Percentiles rank a stretch among this genome's conserved stretches.
Conservation (phyloP, 495 filamentous ascomycete genomes). For the Haplographium delicatum region DNA sequence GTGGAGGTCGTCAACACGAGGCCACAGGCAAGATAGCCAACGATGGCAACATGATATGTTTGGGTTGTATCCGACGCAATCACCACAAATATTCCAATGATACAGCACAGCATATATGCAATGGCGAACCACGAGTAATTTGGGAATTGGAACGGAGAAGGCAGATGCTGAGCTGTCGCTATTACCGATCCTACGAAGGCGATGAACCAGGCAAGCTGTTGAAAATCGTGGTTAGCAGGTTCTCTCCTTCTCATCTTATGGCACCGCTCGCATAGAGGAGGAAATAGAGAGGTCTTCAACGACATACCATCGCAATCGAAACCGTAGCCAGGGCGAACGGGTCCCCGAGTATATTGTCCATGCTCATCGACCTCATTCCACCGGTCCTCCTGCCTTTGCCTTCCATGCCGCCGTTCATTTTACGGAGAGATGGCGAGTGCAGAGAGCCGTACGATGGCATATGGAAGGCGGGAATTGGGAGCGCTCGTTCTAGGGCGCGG, state of each 20-base stretch:
- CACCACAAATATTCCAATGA: constrained; percentile 71
- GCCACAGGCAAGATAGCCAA: constrained; percentile 77
- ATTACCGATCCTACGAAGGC: constrained; percentile 82
- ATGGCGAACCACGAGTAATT: constrained; percentile 88
- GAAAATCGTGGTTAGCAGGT: no score
- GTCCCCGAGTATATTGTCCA: constrained; percentile 90
- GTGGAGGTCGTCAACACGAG: constrained; percentile 80
- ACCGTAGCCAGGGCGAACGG: constrained; percentile 94
- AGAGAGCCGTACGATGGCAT: constrained; percentile 73
- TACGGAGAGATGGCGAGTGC: constrained; percentile 68
- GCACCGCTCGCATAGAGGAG: no score
- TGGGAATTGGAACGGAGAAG: constrained; percentile 47
- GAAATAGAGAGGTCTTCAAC: neutral
- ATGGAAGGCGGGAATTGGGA: constrained; percentile 31
- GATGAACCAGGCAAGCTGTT: constrained; percentile 90
- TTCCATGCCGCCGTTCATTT: constrained; percentile 65
- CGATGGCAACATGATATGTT: constrained; percentile 88
- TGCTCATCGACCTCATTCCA: constrained; percentile 43
- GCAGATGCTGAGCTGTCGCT: constrained; percentile 51
- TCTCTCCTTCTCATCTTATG: no score
- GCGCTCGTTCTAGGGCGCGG: constrained; percentile 7
- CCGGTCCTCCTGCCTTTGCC: constrained; percentile 29
- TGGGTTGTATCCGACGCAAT: constrained; percentile 75
- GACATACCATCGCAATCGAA: constrained; percentile 82
- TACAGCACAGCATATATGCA: constrained; percentile 77